Conservation (phyloP, 768 basidiomycete species). For the Suillus paluster region DNA sequence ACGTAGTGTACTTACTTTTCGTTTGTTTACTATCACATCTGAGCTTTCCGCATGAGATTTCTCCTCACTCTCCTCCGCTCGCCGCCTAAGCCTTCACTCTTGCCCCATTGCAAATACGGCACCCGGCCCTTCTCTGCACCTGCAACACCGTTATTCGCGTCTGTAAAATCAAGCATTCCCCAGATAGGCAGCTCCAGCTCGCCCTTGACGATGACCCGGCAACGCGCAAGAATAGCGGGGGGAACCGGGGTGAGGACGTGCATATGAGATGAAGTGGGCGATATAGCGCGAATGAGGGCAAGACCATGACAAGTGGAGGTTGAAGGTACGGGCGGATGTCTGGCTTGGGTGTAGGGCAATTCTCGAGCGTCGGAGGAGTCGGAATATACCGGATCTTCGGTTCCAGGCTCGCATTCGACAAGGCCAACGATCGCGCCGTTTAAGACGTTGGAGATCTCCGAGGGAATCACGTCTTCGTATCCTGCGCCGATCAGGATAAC, state of each 20-base stretch:
- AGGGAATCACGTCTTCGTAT: conserved; percentile 74
- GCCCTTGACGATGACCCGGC: conserved; percentile 74
- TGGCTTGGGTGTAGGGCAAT: conserved; percentile 64
- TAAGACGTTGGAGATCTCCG: conserved; percentile 72
- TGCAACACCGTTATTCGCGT: conserved; percentile 47
- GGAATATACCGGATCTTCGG: neutral
- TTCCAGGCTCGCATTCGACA: conserved; percentile 47
- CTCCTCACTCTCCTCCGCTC: conserved; percentile 76
- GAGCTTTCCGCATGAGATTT: conserved; percentile 86
- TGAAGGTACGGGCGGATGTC: conserved; percentile 56
- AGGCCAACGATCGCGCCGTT: conserved; percentile 85
- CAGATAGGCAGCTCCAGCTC: conserved; percentile 87
- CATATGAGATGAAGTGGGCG: conserved; percentile 42
- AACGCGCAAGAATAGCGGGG: conserved; percentile 43
- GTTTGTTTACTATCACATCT: conserved; percentile 48
- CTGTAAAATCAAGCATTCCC: conserved; percentile 81
- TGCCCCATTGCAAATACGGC: conserved; percentile 84
- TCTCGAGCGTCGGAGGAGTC: conserved; percentile 1
- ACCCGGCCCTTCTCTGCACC: conserved; percentile 57
- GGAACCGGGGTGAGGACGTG: conserved; percentile 86
- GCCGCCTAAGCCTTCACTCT: conserved; percentile 69
- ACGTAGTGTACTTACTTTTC: conserved; percentile 3
- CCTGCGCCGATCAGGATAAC: conserved; percentile 76
- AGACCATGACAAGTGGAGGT: conserved; percentile 74
- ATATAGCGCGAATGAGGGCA: conserved; percentile 68